Percentiles rank a stretch among this genome's conserved stretches.
Conservation (phyloP, 2,329 filamentous ascomycete genomes). For the Dactylellina sp. region DNA sequence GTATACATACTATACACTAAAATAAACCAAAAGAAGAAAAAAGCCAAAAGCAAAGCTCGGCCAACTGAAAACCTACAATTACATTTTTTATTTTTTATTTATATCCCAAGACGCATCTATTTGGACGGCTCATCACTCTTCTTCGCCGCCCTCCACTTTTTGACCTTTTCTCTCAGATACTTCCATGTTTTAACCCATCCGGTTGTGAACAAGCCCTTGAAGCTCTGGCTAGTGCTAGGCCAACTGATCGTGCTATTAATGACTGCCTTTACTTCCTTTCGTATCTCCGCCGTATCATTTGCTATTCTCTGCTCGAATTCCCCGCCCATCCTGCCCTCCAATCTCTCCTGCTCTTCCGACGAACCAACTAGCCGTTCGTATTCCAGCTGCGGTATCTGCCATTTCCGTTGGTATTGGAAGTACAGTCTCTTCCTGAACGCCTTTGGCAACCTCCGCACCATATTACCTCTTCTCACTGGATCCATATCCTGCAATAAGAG, state of each 20-base stretch:
- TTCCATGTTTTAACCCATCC: conserved; percentile 76
- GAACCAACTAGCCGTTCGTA: conserved; percentile 86
- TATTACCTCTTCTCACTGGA: conserved; percentile 87
- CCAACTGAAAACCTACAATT: conserved; percentile 10
- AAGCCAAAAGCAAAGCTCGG: not conserved
- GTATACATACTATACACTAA: conserved; percentile 3
- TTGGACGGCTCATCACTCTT: conserved; percentile 39
- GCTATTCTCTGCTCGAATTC: conserved; percentile 89
- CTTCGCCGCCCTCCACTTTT: conserved; percentile 69
- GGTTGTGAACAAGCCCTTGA: conserved; percentile 85
- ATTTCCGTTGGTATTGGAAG: conserved; percentile 93
- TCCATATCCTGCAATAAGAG: conserved; percentile 90
- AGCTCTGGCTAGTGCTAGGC: conserved; percentile 87
- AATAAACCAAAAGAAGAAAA: not conserved
- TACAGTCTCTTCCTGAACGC: conserved; percentile 90
- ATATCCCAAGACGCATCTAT: not conserved
- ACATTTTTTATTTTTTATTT: not conserved
- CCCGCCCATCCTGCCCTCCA: conserved; percentile 79
- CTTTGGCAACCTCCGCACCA: conserved; percentile 90
- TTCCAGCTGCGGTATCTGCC: conserved; percentile 82
- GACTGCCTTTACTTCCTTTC: conserved; percentile 76
- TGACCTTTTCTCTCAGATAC: conserved; percentile 85
- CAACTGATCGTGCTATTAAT: conserved; percentile 90
- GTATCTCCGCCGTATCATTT: conserved; percentile 75
- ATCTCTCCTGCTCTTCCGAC: conserved; percentile 76